Evolutionary conservation across 2,329 filamentous ascomycete species (phyloP).

Genomic region (Ceratocystis cacaofunesta): DNA sequence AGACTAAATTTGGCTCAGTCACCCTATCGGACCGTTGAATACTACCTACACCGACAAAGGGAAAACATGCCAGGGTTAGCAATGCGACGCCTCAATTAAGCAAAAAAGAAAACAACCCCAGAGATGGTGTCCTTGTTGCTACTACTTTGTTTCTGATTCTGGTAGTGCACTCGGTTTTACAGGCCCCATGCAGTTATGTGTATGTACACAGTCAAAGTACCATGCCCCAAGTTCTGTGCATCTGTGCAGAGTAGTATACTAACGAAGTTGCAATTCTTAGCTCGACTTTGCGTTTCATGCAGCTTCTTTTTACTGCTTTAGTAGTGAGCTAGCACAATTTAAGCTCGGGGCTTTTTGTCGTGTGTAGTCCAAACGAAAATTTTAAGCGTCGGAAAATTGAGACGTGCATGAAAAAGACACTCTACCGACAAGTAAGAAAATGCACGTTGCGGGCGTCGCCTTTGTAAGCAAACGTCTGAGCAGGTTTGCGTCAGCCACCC

Average conservation of each 20-base stretch:
- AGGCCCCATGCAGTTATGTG: not conserved
- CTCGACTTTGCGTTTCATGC: not conserved
- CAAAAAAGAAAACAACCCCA: not conserved
- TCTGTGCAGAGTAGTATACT: not conserved
- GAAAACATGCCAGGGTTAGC: not conserved
- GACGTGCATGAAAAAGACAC: not conserved
- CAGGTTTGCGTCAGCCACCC: not conserved
- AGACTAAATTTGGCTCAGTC: not conserved
- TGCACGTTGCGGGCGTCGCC: not conserved
- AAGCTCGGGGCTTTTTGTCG: conserved; percentile 1
- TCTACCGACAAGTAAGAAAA: not conserved
- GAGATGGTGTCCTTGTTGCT: not conserved
- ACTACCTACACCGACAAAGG: not conserved
- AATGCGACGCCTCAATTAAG: not conserved
- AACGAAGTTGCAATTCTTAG: not conserved
- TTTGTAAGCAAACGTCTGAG: not conserved
- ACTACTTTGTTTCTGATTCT: not conserved
- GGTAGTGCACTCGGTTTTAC: not conserved
- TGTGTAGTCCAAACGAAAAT: not conserved
- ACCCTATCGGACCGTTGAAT: not conserved
- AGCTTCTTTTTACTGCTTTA: not conserved
- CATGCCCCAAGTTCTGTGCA: not conserved
- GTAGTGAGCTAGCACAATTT: not conserved
- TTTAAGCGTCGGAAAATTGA: conserved; percentile 7
- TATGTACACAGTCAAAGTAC: not conserved